A percentile compares a stretch with the other conserved stretches of the same genome.
Conservation (phyloP, 2,329 filamentous ascomycete genomes). For the Epichloe gansuensis region DNA sequence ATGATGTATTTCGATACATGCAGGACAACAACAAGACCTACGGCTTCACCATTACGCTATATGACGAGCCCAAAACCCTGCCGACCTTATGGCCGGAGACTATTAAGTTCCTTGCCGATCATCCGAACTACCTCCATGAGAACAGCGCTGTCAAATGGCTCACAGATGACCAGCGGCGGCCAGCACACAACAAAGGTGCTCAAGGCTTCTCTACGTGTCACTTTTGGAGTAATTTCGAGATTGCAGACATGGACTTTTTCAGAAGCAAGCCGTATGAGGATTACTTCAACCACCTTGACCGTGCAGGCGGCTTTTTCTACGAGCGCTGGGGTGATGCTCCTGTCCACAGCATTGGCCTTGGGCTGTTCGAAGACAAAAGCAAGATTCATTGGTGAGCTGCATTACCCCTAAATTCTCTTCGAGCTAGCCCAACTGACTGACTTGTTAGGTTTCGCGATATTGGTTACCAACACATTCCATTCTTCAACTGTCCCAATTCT, state of each 20-base stretch:
- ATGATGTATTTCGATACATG: slow-evolving; percentile 98
- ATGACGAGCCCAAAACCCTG: slow-evolving; percentile 80
- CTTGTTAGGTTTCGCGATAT: slow-evolving; percentile 90
- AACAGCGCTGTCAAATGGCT: slow-evolving; percentile 86
- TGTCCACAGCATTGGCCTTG: slow-evolving; percentile 86
- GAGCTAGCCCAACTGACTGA: not conserved
- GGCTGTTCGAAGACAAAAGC: slow-evolving; percentile 78
- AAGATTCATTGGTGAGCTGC: slow-evolving; percentile 81
- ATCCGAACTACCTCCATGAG: slow-evolving; percentile 66
- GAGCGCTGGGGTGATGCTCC: slow-evolving; percentile 97
- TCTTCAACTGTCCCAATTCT: slow-evolving; percentile 97
- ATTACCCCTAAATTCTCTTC: not conserved
- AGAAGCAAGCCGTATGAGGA: slow-evolving; percentile 80
- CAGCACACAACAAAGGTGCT: slow-evolving; percentile 66
- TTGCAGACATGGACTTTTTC: slow-evolving; percentile 89
- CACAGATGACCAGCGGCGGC: slow-evolving; percentile 62
- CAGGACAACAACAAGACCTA: slow-evolving; percentile 97
- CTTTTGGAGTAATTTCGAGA: slow-evolving; percentile 99
- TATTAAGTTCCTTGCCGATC: slow-evolving; percentile 72
- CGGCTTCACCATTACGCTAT: slow-evolving; percentile 95
- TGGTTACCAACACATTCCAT: slow-evolving; percentile 95
- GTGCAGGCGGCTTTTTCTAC: slow-evolving; percentile 94
- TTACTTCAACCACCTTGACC: slow-evolving; percentile 95
- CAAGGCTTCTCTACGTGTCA: slow-evolving; percentile 96
- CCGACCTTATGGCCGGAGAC: slow-evolving; percentile 93